Base-by-base conservation (phyloP, 192 early-diverging fungal genomes). In the Helicostylum pulchrum region DNA sequence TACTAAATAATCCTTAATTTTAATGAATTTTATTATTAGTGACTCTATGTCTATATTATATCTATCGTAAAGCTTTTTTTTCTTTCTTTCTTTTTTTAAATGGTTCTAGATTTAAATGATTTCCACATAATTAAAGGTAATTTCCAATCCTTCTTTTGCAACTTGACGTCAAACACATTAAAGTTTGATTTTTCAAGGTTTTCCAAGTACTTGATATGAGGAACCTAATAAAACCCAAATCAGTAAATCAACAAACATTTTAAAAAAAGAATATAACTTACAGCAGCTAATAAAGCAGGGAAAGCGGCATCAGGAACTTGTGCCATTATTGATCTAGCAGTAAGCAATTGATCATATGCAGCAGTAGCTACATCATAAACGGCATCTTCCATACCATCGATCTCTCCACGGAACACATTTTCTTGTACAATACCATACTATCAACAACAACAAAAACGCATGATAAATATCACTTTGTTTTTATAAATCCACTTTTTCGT, bases 321-420 rank as follows among this genome's bases (percentile, higher is more conserved):
- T 71, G 62, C 71, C 67, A 78, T 72, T 65, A 85, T 85, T 59
- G 80, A 84, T 66, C 88, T 84, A 34, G 80, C 89, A 36, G 81
- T 91, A 51, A 83, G 76, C 54, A 88, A 74, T 68, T 88, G 94
- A 76, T 85, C 91, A 78, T 86, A 86, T 54, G 87, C 94, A 45
- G 78, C 75, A 4, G 92, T 92, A 0, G 96, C 94, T 60, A 98
- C 78, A 21, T 95, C 93, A 68, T 94, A 90, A 7, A 95, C 84
- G 1, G 87, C 90, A 59, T 94, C 92, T 31, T 85, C 80, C 3
- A 96, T 78, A 30, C 79, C 83, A 63, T 77, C 59, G 48, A 80
- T 53, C 63, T 81, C 44, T 72, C 88, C 65, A 45, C 83, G 79
- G 61, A 87, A 90, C 26, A 96, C 66, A 11, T 84, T 82, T 60